A percentile compares a stretch with the other conserved stretches of the same genome.
These are phyloP conservation scores for Mortierella sp. DNA, from an alignment of 371 early-diverging fungal genomes.

Conservation along the genomic window DNA sequence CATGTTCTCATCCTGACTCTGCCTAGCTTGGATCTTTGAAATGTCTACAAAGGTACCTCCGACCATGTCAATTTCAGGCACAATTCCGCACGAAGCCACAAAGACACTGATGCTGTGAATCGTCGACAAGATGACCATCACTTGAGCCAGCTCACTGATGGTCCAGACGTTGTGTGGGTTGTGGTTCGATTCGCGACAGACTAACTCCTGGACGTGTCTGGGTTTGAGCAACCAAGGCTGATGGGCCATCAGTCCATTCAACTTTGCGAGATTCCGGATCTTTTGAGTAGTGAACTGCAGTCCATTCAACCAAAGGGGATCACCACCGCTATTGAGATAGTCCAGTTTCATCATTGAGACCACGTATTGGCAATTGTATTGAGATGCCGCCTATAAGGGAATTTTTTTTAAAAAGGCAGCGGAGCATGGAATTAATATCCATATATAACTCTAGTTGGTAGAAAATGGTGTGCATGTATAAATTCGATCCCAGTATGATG, in stretches of 20 bases:
- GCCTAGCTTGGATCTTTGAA: constrained; percentile 26
- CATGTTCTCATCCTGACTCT: constrained; percentile 24
- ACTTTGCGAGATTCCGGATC: constrained; percentile 62
- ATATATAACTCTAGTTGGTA: background rate
- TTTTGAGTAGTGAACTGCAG: constrained; percentile 66
- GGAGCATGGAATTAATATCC: constrained; percentile 3
- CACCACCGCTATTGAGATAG: constrained; percentile 71
- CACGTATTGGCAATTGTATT: constrained; percentile 72
- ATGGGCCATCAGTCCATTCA: constrained; percentile 67
- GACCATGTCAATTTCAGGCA: constrained; percentile 75
- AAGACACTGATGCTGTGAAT: constrained; percentile 72
- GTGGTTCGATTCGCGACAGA: constrained; percentile 55
- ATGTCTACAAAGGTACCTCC: constrained; percentile 64
- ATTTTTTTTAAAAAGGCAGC: background rate
- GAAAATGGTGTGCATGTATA: background rate
- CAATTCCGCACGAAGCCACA: constrained; percentile 73
- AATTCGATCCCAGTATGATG: constrained; percentile 17
- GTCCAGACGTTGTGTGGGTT: constrained; percentile 69
- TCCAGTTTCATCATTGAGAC: constrained; percentile 68
- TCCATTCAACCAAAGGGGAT: constrained; percentile 72
- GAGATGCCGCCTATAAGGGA: constrained; percentile 66
- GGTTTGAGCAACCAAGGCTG: constrained; percentile 73
- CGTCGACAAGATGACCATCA: constrained; percentile 67
- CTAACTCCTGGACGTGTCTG: constrained; percentile 60
- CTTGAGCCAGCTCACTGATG: constrained; percentile 73